phyloP scores from a whole-genome alignment of 306 rosid genomes.

The Luffa acutangula region DNA sequence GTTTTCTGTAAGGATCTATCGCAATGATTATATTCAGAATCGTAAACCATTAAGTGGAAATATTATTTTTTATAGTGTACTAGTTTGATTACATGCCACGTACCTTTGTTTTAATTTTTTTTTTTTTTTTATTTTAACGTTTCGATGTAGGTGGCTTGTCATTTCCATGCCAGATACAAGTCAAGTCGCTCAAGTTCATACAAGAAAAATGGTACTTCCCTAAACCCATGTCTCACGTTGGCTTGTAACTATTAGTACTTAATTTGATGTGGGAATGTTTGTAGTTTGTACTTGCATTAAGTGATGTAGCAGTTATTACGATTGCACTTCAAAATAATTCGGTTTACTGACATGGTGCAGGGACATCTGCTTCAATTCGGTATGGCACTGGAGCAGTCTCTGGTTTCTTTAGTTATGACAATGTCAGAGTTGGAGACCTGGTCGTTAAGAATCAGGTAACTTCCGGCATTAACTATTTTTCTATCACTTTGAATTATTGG shows the following conservation, averaged over 20 bases:
- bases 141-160: conserved; percentile 57
- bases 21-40: neutral
- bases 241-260: neutral
- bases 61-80: conserved; percentile 7
- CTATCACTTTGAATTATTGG: neutral
- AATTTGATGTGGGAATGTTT: neutral
- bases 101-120: neutral
- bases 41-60: neutral
- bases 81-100: neutral
- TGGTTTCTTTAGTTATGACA: conserved; percentile 78
- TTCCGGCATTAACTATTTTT: neutral
- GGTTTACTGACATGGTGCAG: conserved; percentile 19
- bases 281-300: neutral
- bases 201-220: conserved; percentile 46
- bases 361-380: conserved; percentile 69
- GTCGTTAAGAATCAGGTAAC: conserved; percentile 65
- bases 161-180: conserved; percentile 55
- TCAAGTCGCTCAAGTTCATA: conserved; percentile 50
- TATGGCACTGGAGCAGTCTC: conserved; percentile 88
- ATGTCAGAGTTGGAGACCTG: conserved; percentile 62
- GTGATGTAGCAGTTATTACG: neutral
- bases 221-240: neutral
- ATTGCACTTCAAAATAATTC: neutral
- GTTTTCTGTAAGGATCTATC: conserved; percentile 54
- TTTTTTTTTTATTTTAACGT: neutral